Evolutionary conservation across 441 rosid species (phyloP).

Genomic region (Gossypium armourianum): DNA sequence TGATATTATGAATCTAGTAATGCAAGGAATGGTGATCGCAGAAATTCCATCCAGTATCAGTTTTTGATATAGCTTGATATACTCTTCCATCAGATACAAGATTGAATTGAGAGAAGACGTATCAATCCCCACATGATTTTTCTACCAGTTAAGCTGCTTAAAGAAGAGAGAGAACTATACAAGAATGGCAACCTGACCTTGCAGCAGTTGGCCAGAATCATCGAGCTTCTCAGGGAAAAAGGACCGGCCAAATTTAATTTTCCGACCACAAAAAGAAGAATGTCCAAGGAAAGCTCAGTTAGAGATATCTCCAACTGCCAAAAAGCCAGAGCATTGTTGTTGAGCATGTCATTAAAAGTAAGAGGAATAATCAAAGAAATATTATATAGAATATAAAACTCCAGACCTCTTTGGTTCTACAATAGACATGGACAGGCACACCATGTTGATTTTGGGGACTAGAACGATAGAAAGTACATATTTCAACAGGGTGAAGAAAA

Average conservation of each 20-base stretch:
- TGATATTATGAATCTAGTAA: neutral
- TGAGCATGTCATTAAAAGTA: slow-evolving; percentile 1
- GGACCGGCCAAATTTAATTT: slow-evolving; percentile 84
- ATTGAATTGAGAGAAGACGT: neutral
- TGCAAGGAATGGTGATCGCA: neutral
- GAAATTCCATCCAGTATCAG: neutral
- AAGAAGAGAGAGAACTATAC: neutral
- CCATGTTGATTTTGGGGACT: slow-evolving; percentile 33
- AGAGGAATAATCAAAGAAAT: slow-evolving; percentile 19
- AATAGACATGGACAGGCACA: slow-evolving; percentile 63
- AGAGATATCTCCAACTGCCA: slow-evolving; percentile 63
- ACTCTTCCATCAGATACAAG: neutral
- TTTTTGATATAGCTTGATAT: neutral
- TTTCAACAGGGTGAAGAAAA: slow-evolving; percentile 59
- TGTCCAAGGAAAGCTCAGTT: slow-evolving; percentile 73
- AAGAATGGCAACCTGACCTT: slow-evolving; percentile 37
- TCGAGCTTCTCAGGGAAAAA: slow-evolving; percentile 53
- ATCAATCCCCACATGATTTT: neutral
- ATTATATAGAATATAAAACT: slow-evolving; percentile 7
- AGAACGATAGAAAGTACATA: slow-evolving; percentile 53
- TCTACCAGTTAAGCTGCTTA: neutral
- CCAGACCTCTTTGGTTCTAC: slow-evolving; percentile 64
- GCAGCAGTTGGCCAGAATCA: slow-evolving; percentile 67
- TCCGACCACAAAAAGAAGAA: slow-evolving; percentile 67
- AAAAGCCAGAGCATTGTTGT: slow-evolving; percentile 21